These are phyloP conservation scores for Phanerodontia chrysosporium DNA, from an alignment of 768 basidiomycete genomes.

Conservation along the genomic window DNA sequence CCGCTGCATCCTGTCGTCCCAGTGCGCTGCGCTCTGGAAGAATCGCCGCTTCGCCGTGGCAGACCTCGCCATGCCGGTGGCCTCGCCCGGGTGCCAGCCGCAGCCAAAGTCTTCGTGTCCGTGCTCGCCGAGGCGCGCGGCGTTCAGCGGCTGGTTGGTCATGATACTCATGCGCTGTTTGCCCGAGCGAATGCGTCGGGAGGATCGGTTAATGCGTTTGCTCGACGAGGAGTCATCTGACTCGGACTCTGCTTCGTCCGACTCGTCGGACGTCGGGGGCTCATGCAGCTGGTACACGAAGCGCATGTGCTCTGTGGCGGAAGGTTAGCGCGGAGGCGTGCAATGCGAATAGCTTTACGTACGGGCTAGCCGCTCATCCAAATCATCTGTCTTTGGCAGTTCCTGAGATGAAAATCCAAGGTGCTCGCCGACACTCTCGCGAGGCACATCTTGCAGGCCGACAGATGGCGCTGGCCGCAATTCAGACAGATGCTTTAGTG, in stretches of 20 bases:
- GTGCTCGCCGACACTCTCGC: slow-evolving; percentile 60
- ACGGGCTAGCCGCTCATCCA: slow-evolving; percentile 74
- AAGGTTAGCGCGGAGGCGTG: not conserved
- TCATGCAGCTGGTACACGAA: slow-evolving; percentile 43
- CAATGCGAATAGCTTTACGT: slow-evolving; percentile 25
- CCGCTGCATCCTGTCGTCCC: slow-evolving; percentile 27
- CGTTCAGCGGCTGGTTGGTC: slow-evolving; percentile 56
- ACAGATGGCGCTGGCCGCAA: slow-evolving; percentile 79
- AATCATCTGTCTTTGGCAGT: slow-evolving; percentile 43
- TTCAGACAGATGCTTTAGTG: slow-evolving; percentile 53
- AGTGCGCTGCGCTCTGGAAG: slow-evolving; percentile 46
- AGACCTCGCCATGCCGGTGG: not conserved
- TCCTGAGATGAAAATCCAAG: slow-evolving; percentile 55
- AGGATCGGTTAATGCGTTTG: slow-evolving; percentile 20
- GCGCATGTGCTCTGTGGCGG: slow-evolving; percentile 54
- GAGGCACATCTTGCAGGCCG: slow-evolving; percentile 78
- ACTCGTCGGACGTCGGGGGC: slow-evolving; percentile 25
- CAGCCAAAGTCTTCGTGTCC: slow-evolving; percentile 30
- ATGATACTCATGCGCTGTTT: slow-evolving; percentile 67
- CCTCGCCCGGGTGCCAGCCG: slow-evolving; percentile 11
- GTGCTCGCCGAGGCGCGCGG: too few species aligned
- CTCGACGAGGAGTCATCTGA: slow-evolving; percentile 41
- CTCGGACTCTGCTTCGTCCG: slow-evolving; percentile 25
- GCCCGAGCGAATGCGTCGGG: slow-evolving; percentile 25
- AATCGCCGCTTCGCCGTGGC: slow-evolving; percentile 44